These are phyloP conservation scores for Coemansia sp. DNA, from an alignment of 192 early-diverging fungal species.

Conservation along the genomic window DNA sequence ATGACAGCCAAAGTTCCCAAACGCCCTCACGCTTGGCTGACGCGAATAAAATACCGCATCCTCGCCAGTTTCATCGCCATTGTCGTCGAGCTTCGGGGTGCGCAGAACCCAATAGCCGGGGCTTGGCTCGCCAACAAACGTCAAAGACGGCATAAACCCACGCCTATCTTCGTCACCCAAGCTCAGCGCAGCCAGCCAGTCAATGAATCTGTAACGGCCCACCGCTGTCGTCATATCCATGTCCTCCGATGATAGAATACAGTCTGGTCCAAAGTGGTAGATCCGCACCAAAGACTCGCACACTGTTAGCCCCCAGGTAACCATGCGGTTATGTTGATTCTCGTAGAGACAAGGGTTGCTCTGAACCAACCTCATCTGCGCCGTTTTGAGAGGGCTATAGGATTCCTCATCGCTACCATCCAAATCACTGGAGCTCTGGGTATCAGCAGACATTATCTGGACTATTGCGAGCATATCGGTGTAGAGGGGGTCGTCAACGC, in stretches of 20 bases:
- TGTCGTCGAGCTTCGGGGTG: background rate
- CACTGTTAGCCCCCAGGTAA: background rate
- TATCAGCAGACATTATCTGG: background rate
- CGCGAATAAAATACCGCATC: background rate
- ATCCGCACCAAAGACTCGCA: background rate
- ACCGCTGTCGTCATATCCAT: background rate
- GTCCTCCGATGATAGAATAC: background rate
- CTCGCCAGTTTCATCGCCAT: background rate
- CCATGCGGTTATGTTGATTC: background rate
- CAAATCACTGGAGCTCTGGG: too few relatives aligned
- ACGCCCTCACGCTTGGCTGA: background rate
- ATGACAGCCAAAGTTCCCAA: background rate
- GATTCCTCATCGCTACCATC: too few relatives aligned
- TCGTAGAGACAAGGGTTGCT: background rate
- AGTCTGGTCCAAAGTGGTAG: constrained; percentile 2
- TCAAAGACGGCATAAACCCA: background rate
- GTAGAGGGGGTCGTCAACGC: background rate
- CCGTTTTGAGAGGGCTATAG: too few relatives aligned
- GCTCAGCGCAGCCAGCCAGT: background rate
- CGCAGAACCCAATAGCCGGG: background rate
- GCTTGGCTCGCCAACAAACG: background rate
- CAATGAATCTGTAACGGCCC: background rate
- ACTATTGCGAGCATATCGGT: background rate
- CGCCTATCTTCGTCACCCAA: constrained; percentile 1
- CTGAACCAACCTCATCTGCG: background rate